phyloP scores from a whole-genome alignment of 2,329 filamentous ascomycete genomes.

The Hansfordia pulvinata region DNA sequence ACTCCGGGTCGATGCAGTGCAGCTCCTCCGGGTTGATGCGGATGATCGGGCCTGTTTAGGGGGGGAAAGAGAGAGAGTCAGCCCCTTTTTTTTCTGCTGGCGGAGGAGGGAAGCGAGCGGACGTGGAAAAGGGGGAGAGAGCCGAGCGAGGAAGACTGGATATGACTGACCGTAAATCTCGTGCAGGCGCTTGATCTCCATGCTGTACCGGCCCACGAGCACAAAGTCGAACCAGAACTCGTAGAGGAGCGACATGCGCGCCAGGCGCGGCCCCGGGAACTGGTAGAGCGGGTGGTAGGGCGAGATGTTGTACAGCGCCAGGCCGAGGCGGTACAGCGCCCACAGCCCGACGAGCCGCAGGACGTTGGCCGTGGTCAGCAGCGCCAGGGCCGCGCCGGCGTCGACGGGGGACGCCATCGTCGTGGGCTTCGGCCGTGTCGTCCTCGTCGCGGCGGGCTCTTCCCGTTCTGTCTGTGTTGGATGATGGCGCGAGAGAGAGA shows the following conservation, averaged over 20 bases:
- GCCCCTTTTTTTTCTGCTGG: too few species aligned
- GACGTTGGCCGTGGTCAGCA: conserved; percentile 1
- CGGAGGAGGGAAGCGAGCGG: too few species aligned
- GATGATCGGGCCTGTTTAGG: conserved; percentile 5
- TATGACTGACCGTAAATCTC: conserved; percentile 9
- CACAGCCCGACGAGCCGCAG: conserved; percentile 4
- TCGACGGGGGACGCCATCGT: too few species aligned
- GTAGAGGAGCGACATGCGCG: conserved; percentile 7
- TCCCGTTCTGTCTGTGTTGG: too few species aligned
- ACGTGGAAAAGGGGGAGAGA: neutral
- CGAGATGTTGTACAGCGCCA: conserved; percentile 10
- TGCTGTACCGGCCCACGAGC: conserved; percentile 6
- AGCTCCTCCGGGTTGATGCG: conserved; percentile 7
- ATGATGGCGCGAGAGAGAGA: too few species aligned
- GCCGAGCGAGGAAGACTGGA: too few species aligned
- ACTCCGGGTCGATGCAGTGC: conserved; percentile 7
- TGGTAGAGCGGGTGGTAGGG: conserved; percentile 8
- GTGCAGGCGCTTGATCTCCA: conserved; percentile 9
- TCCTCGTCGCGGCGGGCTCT: too few species aligned
- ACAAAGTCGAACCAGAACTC: conserved; percentile 10
- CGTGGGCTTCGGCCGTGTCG: too few species aligned
- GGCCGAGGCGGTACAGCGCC: conserved; percentile 4
- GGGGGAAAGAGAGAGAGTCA: neutral
- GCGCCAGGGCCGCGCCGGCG: too few species aligned
- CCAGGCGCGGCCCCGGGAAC: conserved; percentile 10